A percentile compares a stretch with the other conserved stretches of the same genome.
Evolutionary conservation across 225 moss, liverwort and hornwort genomes (phyloP).

Genomic region (Marchantia polymorpha): DNA sequence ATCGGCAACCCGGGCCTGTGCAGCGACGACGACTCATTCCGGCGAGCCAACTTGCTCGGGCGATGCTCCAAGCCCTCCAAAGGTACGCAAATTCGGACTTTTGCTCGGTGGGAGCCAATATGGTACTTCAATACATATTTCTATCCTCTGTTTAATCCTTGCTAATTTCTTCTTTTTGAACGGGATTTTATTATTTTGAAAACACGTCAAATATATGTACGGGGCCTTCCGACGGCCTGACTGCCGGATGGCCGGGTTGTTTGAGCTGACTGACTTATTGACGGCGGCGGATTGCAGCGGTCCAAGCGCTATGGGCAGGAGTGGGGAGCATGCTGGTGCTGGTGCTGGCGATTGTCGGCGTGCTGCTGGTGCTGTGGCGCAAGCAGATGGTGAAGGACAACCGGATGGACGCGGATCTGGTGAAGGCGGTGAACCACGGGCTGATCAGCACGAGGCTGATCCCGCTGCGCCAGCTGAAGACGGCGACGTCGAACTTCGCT

Average conservation of each 20-base stretch:
- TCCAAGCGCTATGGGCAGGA: conserved; percentile 12
- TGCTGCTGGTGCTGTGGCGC: conserved; percentile 2
- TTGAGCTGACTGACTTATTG: neutral
- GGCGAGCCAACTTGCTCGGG: neutral
- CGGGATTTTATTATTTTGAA: too few species aligned
- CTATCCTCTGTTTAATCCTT: too few species aligned
- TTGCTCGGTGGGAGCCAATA: too few species aligned
- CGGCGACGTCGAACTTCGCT: conserved; percentile 13
- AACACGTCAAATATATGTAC: too few species aligned
- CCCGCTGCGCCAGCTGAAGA: conserved; percentile 14
- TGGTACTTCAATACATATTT: too few species aligned
- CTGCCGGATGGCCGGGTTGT: neutral
- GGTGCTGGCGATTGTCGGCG: neutral
- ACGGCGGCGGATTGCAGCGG: neutral
- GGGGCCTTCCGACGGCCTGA: too few species aligned
- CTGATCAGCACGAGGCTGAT: conserved; percentile 1
- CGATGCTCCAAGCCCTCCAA: neutral
- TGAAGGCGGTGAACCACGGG: neutral
- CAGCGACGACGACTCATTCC: conserved; percentile 10
- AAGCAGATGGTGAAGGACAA: neutral
- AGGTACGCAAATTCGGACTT: neutral
- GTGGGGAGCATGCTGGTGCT: neutral
- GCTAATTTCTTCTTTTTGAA: too few species aligned
- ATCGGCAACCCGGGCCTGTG: conserved; percentile 13
- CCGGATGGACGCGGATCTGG: conserved; percentile 1